These are phyloP conservation scores for Phellinidium pouzarii DNA, from an alignment of 1,284 basidiomycete species.

Conservation along the genomic window DNA sequence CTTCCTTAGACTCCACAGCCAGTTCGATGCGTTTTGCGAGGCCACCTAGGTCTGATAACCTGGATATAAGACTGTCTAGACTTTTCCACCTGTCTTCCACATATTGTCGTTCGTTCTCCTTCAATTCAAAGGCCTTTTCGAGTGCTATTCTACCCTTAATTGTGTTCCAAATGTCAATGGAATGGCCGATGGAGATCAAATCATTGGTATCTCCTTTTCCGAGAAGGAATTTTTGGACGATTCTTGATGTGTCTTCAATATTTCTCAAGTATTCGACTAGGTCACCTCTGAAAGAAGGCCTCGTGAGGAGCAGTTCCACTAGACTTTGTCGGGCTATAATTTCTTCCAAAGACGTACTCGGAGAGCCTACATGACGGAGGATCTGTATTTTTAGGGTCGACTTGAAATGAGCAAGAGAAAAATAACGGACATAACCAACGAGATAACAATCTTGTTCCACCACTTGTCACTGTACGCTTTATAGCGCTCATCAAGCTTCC, in stretches of 20 bases:
- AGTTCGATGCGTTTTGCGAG: constrained; percentile 55
- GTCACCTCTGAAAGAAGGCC: constrained; percentile 65
- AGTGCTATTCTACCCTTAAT: constrained; percentile 44
- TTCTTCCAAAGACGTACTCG: constrained; percentile 68
- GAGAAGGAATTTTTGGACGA: constrained; percentile 74
- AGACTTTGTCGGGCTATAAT: constrained; percentile 75
- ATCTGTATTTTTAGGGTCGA: constrained; percentile 10
- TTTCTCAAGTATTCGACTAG: constrained; percentile 51
- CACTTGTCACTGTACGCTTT: constrained; percentile 73
- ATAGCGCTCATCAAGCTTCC: constrained; percentile 78
- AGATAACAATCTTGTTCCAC: constrained; percentile 73
- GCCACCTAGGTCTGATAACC: constrained; percentile 47
- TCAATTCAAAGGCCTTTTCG: constrained; percentile 48
- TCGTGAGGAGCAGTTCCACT: constrained; percentile 67
- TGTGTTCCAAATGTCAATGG: constrained; percentile 51
- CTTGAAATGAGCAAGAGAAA: not conserved
- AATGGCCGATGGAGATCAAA: constrained; percentile 54
- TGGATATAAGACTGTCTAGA: constrained; percentile 48
- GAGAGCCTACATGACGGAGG: constrained; percentile 52
- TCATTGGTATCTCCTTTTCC: constrained; percentile 65
- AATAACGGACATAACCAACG: constrained; percentile 64
- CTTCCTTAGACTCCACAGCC: constrained; percentile 39
- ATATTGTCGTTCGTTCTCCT: constrained; percentile 29
- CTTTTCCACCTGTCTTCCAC: constrained; percentile 41
- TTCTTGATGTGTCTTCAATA: constrained; percentile 68